A percentile compares a stretch with the other conserved stretches of the same genome.
These are phyloP conservation scores for Linderniella brevidens DNA, from an alignment of 257 asterid species.

Conservation along the genomic window DNA sequence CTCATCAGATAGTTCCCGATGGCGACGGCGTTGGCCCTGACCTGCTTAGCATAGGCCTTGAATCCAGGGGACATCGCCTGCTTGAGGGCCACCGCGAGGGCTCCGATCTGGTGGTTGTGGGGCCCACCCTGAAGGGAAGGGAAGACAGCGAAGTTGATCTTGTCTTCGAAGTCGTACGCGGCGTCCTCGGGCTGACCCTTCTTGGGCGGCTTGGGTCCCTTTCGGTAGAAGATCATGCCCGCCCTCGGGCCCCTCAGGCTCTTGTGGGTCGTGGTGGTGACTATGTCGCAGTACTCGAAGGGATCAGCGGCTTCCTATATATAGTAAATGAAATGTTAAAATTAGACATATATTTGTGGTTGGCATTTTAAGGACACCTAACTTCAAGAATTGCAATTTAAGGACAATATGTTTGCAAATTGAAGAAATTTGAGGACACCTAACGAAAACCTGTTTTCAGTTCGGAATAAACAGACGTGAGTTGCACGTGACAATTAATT, in stretches of 20 bases:
- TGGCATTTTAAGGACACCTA: too few species aligned
- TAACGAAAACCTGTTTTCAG: too few species aligned
- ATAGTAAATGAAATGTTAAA: too few species aligned
- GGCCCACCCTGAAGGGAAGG: slow-evolving; percentile 98
- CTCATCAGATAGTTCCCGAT: slow-evolving; percentile 67
- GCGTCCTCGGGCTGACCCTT: slow-evolving; percentile 83
- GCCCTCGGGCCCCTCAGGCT: slow-evolving; percentile 90
- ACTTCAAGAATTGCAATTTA: too few species aligned
- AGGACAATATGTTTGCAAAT: too few species aligned
- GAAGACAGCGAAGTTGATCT: slow-evolving; percentile 85
- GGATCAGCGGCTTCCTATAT: slow-evolving; percentile 82
- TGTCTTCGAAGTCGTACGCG: slow-evolving; percentile 83
- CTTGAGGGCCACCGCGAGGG: slow-evolving; percentile 90
- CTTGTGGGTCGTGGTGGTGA: slow-evolving; percentile 94
- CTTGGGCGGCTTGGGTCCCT: slow-evolving; percentile 69
- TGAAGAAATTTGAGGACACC: too few species aligned
- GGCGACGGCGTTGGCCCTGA: slow-evolving; percentile 87
- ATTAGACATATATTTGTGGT: too few species aligned
- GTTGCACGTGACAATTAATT: too few species aligned
- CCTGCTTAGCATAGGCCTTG: slow-evolving; percentile 88
- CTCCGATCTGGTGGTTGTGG: slow-evolving; percentile 96
- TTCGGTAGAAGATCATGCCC: slow-evolving; percentile 84
- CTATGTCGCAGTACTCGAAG: slow-evolving; percentile 77
- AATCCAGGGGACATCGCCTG: slow-evolving; percentile 73
- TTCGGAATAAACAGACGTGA: too few species aligned